These are phyloP conservation scores for Camelina sativa DNA, from an alignment of 345 rosid genomes.

Conservation along the genomic window DNA sequence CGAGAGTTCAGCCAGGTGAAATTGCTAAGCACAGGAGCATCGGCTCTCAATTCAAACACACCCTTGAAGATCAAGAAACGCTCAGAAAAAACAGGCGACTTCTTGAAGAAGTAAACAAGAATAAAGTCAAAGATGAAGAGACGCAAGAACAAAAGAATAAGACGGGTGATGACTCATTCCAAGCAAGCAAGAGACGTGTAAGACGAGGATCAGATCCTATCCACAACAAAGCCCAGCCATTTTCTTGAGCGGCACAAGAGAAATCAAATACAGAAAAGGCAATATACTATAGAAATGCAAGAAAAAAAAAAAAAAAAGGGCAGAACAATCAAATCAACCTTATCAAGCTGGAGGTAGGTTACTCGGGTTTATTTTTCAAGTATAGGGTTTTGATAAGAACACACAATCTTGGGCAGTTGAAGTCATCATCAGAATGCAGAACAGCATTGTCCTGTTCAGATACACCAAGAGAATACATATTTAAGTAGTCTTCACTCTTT, in stretches of 20 bases:
- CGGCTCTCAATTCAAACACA: slow-evolving; percentile 42
- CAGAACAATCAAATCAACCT: slow-evolving; percentile 38
- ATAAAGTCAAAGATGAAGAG: slow-evolving; percentile 46
- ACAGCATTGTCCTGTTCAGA: slow-evolving; percentile 47
- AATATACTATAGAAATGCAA: slow-evolving; percentile 40
- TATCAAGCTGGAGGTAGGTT: slow-evolving; percentile 44
- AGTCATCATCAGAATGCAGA: slow-evolving; percentile 39
- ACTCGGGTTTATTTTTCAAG: slow-evolving; percentile 29
- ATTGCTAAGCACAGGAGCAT: slow-evolving; percentile 49
- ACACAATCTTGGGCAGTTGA: slow-evolving; percentile 36
- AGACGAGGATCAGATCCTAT: slow-evolving; percentile 87
- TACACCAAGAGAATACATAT: slow-evolving; percentile 38
- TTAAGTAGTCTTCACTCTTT: slow-evolving; percentile 17
- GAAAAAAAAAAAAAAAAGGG: not conserved
- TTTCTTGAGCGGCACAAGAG: slow-evolving; percentile 45
- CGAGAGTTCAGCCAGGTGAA: slow-evolving; percentile 39
- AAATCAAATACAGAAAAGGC: slow-evolving; percentile 37
- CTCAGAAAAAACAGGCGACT: slow-evolving; percentile 42
- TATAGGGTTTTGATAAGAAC: slow-evolving; percentile 42
- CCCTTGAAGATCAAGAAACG: slow-evolving; percentile 38
- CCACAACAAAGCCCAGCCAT: slow-evolving; percentile 63
- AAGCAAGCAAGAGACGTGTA: slow-evolving; percentile 74
- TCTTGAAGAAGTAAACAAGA: slow-evolving; percentile 47
- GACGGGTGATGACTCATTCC: slow-evolving; percentile 53
- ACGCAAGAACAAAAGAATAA: slow-evolving; percentile 44